Base-by-base conservation (phyloP, 768 basidiomycete genomes). In the Tulasnella calospora region DNA sequence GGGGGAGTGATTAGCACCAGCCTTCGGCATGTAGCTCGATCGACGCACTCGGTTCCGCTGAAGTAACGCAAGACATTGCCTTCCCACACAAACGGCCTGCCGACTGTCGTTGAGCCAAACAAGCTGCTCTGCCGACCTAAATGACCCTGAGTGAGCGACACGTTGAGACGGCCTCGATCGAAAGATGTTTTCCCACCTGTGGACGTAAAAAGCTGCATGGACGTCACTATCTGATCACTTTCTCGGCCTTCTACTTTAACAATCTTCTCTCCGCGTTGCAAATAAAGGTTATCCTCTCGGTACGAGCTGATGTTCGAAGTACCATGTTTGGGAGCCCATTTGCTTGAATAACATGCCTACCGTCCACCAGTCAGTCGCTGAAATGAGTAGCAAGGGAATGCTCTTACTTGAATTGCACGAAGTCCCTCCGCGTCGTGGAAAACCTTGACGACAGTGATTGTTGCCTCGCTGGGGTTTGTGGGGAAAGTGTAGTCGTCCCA, bases 61-160 rank as follows among this genome's bases (percentile, higher is more conserved):
- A 67, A 67, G 61, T 67, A 67, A 67, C 61, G 61, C 61, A 67
- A 67, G 61, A 67, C 61, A 35, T 33, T 67, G 61, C 61, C 61
- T 27, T 27, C 10, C 61, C 61, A 35, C 4, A 33, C 5, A 17
- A 67, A 67, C 27, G 61, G 61, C 27, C 35, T 67, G 30, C 61
- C 61, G 17, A 67, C 61, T 35, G 61, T 67, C 0, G 30, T 67
- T 67, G 61, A 67, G 61, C 61, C 61, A 35, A 67, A 67, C 27
- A 67, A 67, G 61, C 12, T 67, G 33, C 61, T 67, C 19, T 67
- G 30, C 30, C 61, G 61, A 33, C 61, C 61, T 67, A 35, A 9
- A 35, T 19, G 27, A 30, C 61, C 61, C 30, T 17, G 7, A 17
- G 10, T 67, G 12, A 67, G 61, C 30, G 33, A 35, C 61, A 35